These are phyloP conservation scores for Colletotrichum paranaense DNA, from an alignment of 2,329 filamentous ascomycete species.

Conservation along the genomic window DNA sequence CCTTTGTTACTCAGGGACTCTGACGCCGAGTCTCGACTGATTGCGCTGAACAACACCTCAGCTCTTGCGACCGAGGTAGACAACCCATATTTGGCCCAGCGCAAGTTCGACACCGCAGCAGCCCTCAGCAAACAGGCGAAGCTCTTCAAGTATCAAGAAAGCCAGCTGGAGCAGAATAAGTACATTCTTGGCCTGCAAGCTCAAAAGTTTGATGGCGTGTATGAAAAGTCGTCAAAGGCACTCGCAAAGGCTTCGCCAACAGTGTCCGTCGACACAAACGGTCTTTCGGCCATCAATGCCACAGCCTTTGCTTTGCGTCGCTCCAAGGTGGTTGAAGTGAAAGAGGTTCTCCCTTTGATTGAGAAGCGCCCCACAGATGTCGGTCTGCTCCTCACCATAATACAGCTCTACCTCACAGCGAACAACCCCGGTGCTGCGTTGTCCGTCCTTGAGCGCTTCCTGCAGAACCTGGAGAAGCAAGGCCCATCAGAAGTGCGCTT, in stretches of 20 bases:
- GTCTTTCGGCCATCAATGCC: conserved; percentile 68
- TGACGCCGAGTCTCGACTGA: conserved; percentile 73
- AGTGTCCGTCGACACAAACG: conserved; percentile 47
- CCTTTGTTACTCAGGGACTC: conserved; percentile 61
- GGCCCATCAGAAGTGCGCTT: conserved; percentile 78
- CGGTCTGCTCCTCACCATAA: conserved; percentile 81
- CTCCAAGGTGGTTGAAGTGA: conserved; percentile 74
- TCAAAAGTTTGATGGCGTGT: conserved; percentile 74
- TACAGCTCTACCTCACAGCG: conserved; percentile 82
- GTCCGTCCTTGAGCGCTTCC: conserved; percentile 79
- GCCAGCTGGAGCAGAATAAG: conserved; percentile 67
- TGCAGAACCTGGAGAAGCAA: conserved; percentile 74
- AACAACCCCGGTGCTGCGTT: conserved; percentile 81
- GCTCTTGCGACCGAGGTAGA: conserved; percentile 52
- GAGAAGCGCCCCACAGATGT: conserved; percentile 83
- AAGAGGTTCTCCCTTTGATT: conserved; percentile 74
- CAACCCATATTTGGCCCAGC: conserved; percentile 78
- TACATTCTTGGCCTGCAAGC: conserved; percentile 73
- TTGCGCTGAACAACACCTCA: conserved; percentile 74
- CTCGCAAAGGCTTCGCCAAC: conserved; percentile 46
- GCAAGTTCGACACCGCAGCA: conserved; percentile 67
- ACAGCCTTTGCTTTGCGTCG: conserved; percentile 65
- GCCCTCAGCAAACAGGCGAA: conserved; percentile 67
- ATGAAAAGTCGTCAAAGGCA: conserved; percentile 57
- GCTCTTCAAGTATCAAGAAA: conserved; percentile 77